Conservation (phyloP, 352 stramenopile genomes). For the Globisporangium camurandrum region DNA sequence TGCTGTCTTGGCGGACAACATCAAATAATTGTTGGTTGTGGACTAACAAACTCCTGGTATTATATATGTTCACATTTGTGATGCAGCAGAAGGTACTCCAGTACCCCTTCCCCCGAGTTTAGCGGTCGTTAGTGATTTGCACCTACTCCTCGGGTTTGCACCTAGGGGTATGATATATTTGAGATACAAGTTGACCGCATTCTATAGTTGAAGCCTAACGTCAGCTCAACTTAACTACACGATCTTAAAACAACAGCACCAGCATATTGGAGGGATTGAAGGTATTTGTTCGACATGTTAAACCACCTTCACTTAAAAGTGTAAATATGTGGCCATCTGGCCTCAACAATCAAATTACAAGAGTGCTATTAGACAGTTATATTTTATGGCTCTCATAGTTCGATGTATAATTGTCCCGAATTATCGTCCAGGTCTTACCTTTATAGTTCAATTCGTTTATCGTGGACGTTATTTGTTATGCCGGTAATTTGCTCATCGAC, state of each 20-base stretch:
- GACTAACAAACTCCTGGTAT: not conserved
- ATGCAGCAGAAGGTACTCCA: not conserved
- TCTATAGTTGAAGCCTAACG: not conserved
- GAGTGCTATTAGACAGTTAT: too few species aligned
- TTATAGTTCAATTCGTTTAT: too few species aligned
- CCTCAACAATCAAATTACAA: too few species aligned
- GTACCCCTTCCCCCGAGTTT: not conserved
- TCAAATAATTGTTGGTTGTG: not conserved
- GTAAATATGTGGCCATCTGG: too few species aligned
- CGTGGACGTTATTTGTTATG: too few species aligned
- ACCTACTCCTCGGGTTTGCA: not conserved
- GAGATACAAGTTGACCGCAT: not conserved
- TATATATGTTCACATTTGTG: not conserved
- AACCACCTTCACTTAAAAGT: too few species aligned
- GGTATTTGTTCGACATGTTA: too few species aligned
- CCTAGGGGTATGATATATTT: not conserved
- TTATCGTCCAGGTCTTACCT: too few species aligned
- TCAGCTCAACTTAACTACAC: not conserved
- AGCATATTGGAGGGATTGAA: not conserved
- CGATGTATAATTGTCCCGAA: too few species aligned
- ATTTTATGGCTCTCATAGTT: too few species aligned
- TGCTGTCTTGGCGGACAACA: not conserved
- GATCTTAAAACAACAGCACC: not conserved
- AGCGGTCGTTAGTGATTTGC: not conserved
- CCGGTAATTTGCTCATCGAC: too few species aligned